Percentiles rank a stretch among this genome's conserved stretches.
phyloP scores from a whole-genome alignment of 2,329 filamentous ascomycete genomes.

The Alternaria alternata region DNA sequence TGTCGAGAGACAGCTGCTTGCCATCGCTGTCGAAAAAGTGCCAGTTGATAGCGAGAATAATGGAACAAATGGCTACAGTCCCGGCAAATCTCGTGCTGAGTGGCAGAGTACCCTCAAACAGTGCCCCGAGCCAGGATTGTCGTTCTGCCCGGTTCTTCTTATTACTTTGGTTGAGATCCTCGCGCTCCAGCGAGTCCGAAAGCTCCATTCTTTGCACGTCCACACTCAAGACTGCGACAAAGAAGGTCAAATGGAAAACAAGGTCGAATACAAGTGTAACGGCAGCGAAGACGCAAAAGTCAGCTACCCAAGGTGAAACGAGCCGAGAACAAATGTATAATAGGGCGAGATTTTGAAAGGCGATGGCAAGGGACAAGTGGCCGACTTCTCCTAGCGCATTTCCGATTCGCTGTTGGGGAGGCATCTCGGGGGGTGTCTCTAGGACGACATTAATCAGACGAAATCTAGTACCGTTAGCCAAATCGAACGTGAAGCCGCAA shows the following conservation, averaged over 20 bases:
- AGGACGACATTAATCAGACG: slow-evolving; percentile 80
- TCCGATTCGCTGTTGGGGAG: slow-evolving; percentile 73
- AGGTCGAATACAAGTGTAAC: slow-evolving; percentile 80
- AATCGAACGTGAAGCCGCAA: not conserved
- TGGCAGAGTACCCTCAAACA: slow-evolving; percentile 71
- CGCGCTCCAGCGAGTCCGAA: slow-evolving; percentile 70
- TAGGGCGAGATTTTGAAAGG: slow-evolving; percentile 73
- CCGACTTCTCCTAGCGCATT: slow-evolving; percentile 78
- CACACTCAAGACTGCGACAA: slow-evolving; percentile 79
- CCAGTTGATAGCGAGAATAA: slow-evolving; percentile 77
- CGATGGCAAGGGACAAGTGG: slow-evolving; percentile 72
- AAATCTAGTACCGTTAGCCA: slow-evolving; percentile 58
- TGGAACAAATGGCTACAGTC: slow-evolving; percentile 74
- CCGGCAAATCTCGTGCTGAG: slow-evolving; percentile 78
- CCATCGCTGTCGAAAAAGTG: slow-evolving; percentile 75
- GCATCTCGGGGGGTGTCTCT: slow-evolving; percentile 72
- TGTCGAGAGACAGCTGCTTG: slow-evolving; percentile 35
- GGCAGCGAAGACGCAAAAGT: slow-evolving; percentile 78
- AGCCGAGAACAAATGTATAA: slow-evolving; percentile 71
- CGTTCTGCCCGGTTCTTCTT: slow-evolving; percentile 60
- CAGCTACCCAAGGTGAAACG: slow-evolving; percentile 74
- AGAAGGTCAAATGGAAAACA: slow-evolving; percentile 81
- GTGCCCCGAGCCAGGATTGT: slow-evolving; percentile 66
- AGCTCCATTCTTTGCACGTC: slow-evolving; percentile 80
- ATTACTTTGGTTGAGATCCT: slow-evolving; percentile 39